Conservation (phyloP, 352 stramenopile genomes). For the Globisporangium perplexum region DNA sequence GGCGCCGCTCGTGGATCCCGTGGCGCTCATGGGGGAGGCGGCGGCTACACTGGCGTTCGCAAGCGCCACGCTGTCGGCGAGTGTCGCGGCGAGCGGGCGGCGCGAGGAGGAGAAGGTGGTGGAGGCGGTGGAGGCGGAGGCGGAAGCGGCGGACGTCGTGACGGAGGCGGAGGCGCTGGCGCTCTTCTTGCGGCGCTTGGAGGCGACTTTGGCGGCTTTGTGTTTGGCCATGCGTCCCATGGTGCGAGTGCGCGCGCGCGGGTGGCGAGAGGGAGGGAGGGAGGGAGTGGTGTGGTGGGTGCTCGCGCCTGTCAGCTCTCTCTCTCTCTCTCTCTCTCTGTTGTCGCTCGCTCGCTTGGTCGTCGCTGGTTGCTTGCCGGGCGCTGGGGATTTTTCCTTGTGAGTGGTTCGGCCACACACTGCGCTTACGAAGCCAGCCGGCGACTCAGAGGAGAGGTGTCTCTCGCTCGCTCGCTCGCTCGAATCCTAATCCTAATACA, state of each 20-base stretch:
- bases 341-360: neutral
- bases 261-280: neutral
- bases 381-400: neutral
- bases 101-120: neutral
- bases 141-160: no score
- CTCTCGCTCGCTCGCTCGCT: no score
- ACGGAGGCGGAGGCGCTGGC: neutral
- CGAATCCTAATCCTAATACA: no score
- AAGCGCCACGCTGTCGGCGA: slow-evolving; percentile 10
- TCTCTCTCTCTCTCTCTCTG: neutral
- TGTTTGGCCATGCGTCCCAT: slow-evolving; percentile 18
- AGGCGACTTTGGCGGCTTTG: slow-evolving; percentile 15
- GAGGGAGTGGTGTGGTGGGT: neutral
- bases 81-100: slow-evolving; percentile 5
- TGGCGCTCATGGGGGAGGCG: slow-evolving; percentile 9
- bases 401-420: neutral
- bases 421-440: slow-evolving; percentile 4
- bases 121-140: neutral
- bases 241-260: neutral
- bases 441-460: neutral
- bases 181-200: slow-evolving; percentile 12
- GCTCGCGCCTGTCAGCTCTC: neutral
- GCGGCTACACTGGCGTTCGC: slow-evolving; percentile 1
- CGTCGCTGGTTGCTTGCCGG: neutral
- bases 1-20: slow-evolving; percentile 11